Conservation (phyloP, 2,329 filamentous ascomycete species). For the Colletotrichum sp. region DNA sequence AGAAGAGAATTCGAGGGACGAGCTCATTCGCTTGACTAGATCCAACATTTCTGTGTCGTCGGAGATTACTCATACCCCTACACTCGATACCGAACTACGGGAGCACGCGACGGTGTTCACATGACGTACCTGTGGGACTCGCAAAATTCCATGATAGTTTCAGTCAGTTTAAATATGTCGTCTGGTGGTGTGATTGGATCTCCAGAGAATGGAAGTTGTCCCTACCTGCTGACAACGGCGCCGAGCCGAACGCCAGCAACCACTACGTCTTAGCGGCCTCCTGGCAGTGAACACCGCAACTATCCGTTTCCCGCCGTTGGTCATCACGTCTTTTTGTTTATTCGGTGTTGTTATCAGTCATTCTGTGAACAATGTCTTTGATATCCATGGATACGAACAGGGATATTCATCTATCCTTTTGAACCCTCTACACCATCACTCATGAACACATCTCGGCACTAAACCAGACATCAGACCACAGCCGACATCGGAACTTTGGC, state of each 20-base stretch:
- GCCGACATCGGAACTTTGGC: no score
- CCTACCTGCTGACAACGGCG: not conserved
- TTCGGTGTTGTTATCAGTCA: not conserved
- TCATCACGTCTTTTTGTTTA: not conserved
- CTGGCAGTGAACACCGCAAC: not conserved
- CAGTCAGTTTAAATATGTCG: not conserved
- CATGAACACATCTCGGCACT: not conserved
- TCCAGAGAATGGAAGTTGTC: not conserved
- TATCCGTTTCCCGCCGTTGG: not conserved
- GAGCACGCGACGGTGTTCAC: not conserved
- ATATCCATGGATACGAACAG: rapidly evolving
- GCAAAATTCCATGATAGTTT: not conserved
- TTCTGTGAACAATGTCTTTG: not conserved
- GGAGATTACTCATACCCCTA: not conserved
- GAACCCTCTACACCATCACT: no score
- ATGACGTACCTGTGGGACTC: not conserved
- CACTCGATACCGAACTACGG: not conserved
- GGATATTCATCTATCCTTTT: not conserved
- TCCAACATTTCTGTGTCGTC: no score
- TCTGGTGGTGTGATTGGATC: not conserved
- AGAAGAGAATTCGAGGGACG: no score
- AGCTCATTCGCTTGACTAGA: no score
- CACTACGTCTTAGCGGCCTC: not conserved
- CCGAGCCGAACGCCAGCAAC: not conserved
- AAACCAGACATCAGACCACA: not conserved